Base-by-base conservation (phyloP, 257 asterid genomes). In the Forsythia viridissima region DNA sequence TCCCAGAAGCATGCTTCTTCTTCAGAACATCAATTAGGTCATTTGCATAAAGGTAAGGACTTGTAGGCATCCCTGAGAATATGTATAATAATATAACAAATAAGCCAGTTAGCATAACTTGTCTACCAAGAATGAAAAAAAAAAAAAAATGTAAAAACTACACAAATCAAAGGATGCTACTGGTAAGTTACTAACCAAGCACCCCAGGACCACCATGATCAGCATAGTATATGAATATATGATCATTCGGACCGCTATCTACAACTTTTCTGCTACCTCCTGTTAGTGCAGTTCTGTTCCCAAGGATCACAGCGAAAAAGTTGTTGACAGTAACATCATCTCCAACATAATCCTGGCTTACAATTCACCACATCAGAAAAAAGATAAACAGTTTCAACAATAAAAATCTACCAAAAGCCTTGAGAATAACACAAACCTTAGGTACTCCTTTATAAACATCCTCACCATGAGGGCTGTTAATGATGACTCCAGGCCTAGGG, bases 171-270 rank as follows among this genome's bases (percentile, higher is more conserved):
- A 39, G 24, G 16, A 67, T 66, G 73, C n/a, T 39, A 48, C 8
- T 0, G 36, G 18, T 73, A 69, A 21, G 74, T 55, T 52, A 85
- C 97, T 80, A 42, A 96, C 99, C 99, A 57, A 96, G 96, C 57
- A 96, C 91, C 42, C 98, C 99, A 79, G 98, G 95, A 66, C 98
- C 99, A 34, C 99, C 99, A 74, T 92, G 99, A 82, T 93, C 99
- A 16, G 97, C 79, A 80, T 92, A 96, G 83, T 87, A 96, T 70
- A 96, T 67, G 84, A 96, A 93, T 76, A 96, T 91, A 71, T 88
- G 96, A 85, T 96, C 99, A 74, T 93, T 85, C 13, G 97, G 97
- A 77, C 96, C 93, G 70, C 99, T 96, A 74, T 96, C 88, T 10
- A 96, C 89, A 74, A 96, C 96, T 91, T 96, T 96, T 70, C 98